phyloP scores from a whole-genome alignment of 140 eudicot species.

The Cichorium intybus region DNA sequence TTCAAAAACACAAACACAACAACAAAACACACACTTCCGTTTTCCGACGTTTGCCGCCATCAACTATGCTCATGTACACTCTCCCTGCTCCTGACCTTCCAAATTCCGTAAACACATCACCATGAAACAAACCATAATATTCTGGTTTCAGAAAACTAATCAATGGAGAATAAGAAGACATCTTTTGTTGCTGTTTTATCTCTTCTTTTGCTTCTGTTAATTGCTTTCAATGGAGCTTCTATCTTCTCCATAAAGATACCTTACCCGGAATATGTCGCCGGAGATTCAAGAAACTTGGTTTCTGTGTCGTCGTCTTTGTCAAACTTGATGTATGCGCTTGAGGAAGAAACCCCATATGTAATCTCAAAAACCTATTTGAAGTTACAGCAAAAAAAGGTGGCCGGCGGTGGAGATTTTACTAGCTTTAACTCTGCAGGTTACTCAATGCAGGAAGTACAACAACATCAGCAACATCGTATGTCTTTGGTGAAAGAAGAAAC shows the following conservation, averaged over 20 bases:
- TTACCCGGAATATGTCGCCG: conserved; percentile 42
- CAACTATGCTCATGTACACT: conserved; percentile 28
- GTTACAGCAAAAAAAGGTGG: neutral
- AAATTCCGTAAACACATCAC: conserved; percentile 25
- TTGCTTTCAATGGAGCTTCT: conserved; percentile 54
- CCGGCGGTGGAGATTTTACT: conserved; percentile 16
- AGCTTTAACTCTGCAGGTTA: conserved; percentile 3
- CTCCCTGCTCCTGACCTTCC: conserved; percentile 29
- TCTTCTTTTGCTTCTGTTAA: conserved; percentile 40
- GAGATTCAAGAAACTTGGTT: conserved; percentile 51
- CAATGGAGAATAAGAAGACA: conserved; percentile 40
- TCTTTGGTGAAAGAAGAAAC: conserved; percentile 28
- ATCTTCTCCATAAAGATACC: conserved; percentile 46
- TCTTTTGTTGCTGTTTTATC: conserved; percentile 55
- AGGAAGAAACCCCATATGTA: conserved; percentile 43
- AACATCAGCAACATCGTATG: neutral
- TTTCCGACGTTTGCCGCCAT: conserved; percentile 31
- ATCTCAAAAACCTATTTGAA: conserved; percentile 26
- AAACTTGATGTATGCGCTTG: conserved; percentile 35
- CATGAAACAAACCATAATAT: conserved; percentile 21
- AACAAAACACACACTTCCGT: conserved; percentile 11
- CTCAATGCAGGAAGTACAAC: conserved; percentile 12
- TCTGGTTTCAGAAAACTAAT: neutral
- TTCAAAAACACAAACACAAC: conserved; percentile 19
- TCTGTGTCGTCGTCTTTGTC: conserved; percentile 46